Conservation (phyloP, 305 asterid genomes). For the Fraxinus latifolia region DNA sequence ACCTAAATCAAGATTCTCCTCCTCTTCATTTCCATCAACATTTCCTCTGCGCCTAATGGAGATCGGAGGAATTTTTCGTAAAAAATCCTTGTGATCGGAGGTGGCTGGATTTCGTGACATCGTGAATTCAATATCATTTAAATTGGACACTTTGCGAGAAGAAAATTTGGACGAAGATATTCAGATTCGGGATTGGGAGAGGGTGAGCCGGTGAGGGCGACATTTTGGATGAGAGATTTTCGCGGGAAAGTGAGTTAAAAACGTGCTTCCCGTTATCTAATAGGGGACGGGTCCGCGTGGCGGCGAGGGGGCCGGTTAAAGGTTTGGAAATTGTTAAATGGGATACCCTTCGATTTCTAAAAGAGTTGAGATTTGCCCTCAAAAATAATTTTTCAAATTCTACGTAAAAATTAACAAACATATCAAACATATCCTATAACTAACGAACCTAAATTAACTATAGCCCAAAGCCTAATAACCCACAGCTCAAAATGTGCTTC, state of each 20-base stretch:
- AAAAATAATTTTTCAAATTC: no score
- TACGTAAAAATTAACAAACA: neutral
- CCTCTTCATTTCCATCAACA: slow-evolving; percentile 18
- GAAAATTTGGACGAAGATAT: slow-evolving; percentile 24
- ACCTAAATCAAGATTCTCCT: slow-evolving; percentile 24
- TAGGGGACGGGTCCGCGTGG: neutral
- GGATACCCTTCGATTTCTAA: neutral
- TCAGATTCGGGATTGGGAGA: slow-evolving; percentile 25
- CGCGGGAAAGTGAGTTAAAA: slow-evolving; percentile 63
- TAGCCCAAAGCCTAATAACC: no score
- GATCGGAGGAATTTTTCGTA: slow-evolving; percentile 58
- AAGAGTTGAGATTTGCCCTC: neutral
- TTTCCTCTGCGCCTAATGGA: slow-evolving; percentile 38
- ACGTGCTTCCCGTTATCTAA: slow-evolving; percentile 41
- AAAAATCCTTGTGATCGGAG: slow-evolving; percentile 29
- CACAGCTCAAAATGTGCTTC: neutral
- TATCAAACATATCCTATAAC: neutral
- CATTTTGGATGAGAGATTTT: slow-evolving; percentile 47
- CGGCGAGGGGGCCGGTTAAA: neutral
- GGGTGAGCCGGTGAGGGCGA: neutral
- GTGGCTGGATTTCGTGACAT: slow-evolving; percentile 40
- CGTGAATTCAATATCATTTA: slow-evolving; percentile 18
- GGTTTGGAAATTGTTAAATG: no score
- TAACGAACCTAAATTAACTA: neutral
- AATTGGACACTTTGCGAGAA: slow-evolving; percentile 17